Evolutionary conservation across 805 yeast species (phyloP).

Genomic region (Barnettozyma californica): DNA sequence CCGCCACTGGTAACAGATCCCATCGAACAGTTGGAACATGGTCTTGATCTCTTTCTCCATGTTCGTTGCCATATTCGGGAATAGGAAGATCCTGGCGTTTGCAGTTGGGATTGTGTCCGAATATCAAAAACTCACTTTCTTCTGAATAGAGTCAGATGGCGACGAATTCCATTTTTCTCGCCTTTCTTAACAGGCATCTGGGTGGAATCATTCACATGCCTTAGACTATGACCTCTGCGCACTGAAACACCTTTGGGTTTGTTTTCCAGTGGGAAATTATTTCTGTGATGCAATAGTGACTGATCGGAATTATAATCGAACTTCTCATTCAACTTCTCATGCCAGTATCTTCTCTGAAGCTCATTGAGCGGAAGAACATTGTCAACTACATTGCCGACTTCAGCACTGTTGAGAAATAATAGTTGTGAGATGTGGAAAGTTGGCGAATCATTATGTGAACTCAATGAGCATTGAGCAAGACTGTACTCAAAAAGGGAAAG

Average conservation of each 20-base stretch:
- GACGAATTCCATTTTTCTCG: not conserved
- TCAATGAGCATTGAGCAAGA: slow-evolving; percentile 37
- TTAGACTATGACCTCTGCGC: not conserved
- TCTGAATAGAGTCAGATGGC: not conserved
- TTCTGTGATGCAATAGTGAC: not conserved
- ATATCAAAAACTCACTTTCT: slow-evolving; percentile 1
- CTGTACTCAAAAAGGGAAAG: slow-evolving; percentile 45
- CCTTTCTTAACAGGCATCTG: not conserved
- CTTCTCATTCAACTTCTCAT: not conserved
- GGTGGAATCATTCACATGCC: not conserved
- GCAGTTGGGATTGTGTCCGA: too few species aligned
- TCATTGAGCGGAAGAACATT: slow-evolving; percentile 35
- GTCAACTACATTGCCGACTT: slow-evolving; percentile 33
- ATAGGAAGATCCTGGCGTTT: too few species aligned
- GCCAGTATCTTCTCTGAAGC: slow-evolving; percentile 54
- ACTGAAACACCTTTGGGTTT: not conserved
- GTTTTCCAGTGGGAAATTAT: not conserved
- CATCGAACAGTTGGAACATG: too few species aligned
- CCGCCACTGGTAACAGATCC: too few species aligned
- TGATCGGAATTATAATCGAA: not conserved
- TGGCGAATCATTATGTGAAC: slow-evolving; percentile 21
- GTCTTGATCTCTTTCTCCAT: too few species aligned
- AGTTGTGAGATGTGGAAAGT: slow-evolving; percentile 52
- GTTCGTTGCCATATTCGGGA: too few species aligned
- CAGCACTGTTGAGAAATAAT: slow-evolving; percentile 50